Evolutionary conservation across 1,284 basidiomycete genomes (phyloP).

Genomic region (Rhodotorula mucilaginosa): DNA sequence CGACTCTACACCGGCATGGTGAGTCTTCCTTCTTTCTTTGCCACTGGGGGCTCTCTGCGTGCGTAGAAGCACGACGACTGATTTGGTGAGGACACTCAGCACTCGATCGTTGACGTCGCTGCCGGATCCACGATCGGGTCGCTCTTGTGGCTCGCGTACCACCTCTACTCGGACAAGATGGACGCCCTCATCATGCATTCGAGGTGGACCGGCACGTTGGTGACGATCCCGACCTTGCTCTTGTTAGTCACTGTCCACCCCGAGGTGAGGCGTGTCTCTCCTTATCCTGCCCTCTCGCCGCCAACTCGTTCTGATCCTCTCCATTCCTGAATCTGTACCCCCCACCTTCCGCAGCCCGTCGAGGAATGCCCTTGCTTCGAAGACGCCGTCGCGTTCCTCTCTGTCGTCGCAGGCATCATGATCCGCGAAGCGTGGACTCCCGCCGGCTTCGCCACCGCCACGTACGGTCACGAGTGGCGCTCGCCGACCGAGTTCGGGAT

Average conservation of each 20-base stretch:
- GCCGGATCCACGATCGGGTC: constrained; percentile 47
- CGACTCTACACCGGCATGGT: constrained; percentile 67
- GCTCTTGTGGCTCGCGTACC: constrained; percentile 27
- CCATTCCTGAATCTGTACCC: too few relatives aligned
- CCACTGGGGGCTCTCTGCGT: not conserved
- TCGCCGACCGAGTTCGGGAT: constrained; percentile 3
- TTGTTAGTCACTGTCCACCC: constrained; percentile 80
- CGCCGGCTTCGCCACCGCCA: constrained; percentile 2
- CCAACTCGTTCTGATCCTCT: not conserved
- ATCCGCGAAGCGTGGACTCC: constrained; percentile 63
- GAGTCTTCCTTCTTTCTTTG: constrained; percentile 50
- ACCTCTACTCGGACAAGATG: constrained; percentile 4
- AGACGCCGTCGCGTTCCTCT: constrained; percentile 88
- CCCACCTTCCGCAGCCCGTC: constrained; percentile 48
- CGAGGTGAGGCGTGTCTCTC: constrained; percentile 42
- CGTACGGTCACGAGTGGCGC: constrained; percentile 19
- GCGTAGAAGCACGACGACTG: not conserved
- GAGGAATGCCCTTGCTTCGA: constrained; percentile 99
- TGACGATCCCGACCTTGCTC: constrained; percentile 65
- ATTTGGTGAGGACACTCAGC: constrained; percentile 17
- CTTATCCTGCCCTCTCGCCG: too few relatives aligned
- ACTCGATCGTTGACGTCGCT: constrained; percentile 48
- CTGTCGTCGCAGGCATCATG: constrained; percentile 74
- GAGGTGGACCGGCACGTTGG: constrained; percentile 45
- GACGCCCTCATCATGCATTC: constrained; percentile 7